Conservation (phyloP, 2,329 filamentous ascomycete genomes). For the Penicillium sclerotigenum region DNA sequence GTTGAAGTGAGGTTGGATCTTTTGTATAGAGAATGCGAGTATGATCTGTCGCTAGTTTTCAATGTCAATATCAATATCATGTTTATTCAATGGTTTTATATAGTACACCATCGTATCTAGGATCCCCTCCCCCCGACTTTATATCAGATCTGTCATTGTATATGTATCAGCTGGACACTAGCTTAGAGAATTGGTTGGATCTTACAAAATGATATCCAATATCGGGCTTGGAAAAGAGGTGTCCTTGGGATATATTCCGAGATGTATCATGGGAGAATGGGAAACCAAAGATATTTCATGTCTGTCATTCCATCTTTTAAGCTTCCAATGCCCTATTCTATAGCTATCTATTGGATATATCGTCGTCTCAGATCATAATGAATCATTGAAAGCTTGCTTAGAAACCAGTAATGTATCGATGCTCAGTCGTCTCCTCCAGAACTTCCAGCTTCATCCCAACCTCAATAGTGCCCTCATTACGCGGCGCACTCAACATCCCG, state of each 20-base stretch:
- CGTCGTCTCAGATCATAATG: too few relatives aligned
- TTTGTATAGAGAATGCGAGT: background rate
- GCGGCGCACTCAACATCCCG: conserved; percentile 63
- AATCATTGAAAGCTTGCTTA: conserved; percentile 2
- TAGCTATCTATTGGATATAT: background rate
- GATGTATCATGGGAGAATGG: too few relatives aligned
- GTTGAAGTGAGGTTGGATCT: conserved; percentile 27
- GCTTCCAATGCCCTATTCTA: background rate
- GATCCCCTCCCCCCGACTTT: background rate
- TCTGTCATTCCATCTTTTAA: background rate
- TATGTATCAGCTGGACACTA: background rate
- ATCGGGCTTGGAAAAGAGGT: too few relatives aligned
- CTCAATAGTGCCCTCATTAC: conserved; percentile 52
- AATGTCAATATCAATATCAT: conserved; percentile 5
- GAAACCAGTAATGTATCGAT: conserved; percentile 52
- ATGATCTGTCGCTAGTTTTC: background rate
- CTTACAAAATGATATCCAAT: too few relatives aligned
- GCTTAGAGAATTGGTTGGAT: background rate
- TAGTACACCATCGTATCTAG: background rate
- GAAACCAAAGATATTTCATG: background rate
- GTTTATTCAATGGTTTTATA: background rate
- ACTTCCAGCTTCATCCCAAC: conserved; percentile 61
- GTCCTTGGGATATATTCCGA: background rate
- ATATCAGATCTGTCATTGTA: too few relatives aligned
- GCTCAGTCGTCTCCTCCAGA: conserved; percentile 54